phyloP scores from a whole-genome alignment of 106 monocot genomes.

The Xerophyta viscosa region DNA sequence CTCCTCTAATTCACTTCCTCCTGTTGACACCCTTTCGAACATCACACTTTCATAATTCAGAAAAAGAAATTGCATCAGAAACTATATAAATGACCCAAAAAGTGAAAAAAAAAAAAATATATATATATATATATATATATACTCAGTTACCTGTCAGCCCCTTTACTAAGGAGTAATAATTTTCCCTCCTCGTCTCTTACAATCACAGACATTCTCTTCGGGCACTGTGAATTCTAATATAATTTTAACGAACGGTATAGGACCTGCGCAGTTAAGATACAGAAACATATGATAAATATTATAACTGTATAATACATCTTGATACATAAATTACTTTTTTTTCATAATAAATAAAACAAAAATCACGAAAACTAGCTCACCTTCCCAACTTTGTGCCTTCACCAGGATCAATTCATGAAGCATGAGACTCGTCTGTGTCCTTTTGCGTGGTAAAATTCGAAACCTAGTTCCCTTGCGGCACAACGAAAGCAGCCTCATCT shows the following conservation, averaged over 20 bases:
- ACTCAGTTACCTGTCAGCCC: conserved; percentile 82
- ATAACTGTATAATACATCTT: no score
- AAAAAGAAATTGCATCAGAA: no score
- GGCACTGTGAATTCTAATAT: conserved; percentile 83
- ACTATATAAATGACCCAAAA: no score
- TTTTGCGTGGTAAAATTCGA: conserved; percentile 81
- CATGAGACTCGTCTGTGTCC: conserved; percentile 61
- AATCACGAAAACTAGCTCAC: no score
- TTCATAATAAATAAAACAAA: no score
- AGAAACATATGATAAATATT: no score
- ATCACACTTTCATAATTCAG: conserved; percentile 59
- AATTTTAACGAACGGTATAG: conserved; percentile 74
- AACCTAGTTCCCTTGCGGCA: conserved; percentile 90
- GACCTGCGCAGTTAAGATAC: conserved; percentile 33
- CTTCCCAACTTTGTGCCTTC: conserved; percentile 33
- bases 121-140: no score
- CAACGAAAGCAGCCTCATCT: conserved; percentile 92
- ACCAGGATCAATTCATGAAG: conserved; percentile 57
- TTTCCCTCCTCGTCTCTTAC: conserved; percentile 62
- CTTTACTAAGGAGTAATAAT: conserved; percentile 76
- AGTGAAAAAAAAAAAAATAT: no score
- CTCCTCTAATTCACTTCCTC: conserved; percentile 53
- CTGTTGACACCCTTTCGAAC: conserved; percentile 69
- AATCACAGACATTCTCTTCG: conserved; percentile 90
- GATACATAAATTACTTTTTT: no score